Percentiles rank a stretch among this genome's conserved stretches.
These are phyloP conservation scores for Fusarium citri DNA, from an alignment of 2,329 filamentous ascomycete species.

Conservation along the genomic window DNA sequence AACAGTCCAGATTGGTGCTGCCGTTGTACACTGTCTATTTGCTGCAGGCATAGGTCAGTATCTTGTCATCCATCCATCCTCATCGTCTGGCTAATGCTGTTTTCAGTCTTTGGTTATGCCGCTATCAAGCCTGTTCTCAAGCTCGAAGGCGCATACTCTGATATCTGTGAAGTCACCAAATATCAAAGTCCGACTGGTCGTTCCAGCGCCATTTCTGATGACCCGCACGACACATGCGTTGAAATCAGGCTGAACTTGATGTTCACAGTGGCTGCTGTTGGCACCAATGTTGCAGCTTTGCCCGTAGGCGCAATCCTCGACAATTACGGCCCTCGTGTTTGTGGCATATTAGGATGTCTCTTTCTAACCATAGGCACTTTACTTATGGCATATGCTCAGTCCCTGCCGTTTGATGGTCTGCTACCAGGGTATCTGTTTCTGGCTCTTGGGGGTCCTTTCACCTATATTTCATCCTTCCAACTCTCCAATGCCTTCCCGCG, in stretches of 20 bases:
- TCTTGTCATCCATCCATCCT: not conserved
- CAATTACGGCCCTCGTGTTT: constrained; percentile 80
- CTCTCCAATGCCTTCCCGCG: constrained; percentile 85
- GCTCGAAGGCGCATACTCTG: constrained; percentile 75
- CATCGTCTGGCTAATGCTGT: not conserved
- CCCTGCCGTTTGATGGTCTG: constrained; percentile 75
- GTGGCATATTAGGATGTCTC: constrained; percentile 75
- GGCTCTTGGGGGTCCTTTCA: constrained; percentile 81
- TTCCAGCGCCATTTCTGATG: constrained; percentile 31
- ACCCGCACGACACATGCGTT: constrained; percentile 55
- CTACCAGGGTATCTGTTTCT: constrained; percentile 80
- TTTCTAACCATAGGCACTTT: constrained; percentile 77
- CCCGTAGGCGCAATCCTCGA: constrained; percentile 89
- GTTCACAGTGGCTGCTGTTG: constrained; percentile 91
- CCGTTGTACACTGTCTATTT: constrained; percentile 69
- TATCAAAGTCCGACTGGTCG: constrained; percentile 12
- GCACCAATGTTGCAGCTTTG: constrained; percentile 86
- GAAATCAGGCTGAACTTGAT: constrained; percentile 81
- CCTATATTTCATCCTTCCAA: constrained; percentile 86
- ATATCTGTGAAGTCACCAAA: constrained; percentile 62
- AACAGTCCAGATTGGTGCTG: constrained; percentile 47
- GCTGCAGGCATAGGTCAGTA: constrained; percentile 71
- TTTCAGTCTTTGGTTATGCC: constrained; percentile 80
- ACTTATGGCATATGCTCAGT: constrained; percentile 74
- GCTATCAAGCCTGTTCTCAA: constrained; percentile 86